A percentile compares a stretch with the other conserved stretches of the same genome.
These are phyloP conservation scores for Naganishia randhawae DNA, from an alignment of 768 basidiomycete genomes.

Conservation along the genomic window DNA sequence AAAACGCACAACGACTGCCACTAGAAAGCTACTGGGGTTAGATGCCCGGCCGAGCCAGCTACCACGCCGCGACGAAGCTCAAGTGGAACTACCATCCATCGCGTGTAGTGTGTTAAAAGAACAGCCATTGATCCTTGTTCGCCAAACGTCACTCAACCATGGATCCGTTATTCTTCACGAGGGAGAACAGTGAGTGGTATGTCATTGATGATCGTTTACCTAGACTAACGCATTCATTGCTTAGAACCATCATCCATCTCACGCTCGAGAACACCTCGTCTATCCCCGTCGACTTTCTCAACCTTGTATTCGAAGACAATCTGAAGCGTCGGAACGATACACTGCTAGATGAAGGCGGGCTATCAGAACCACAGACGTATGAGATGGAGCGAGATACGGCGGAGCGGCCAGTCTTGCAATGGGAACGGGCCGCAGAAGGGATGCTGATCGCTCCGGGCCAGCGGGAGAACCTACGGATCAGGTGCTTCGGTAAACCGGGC, in stretches of 20 bases:
- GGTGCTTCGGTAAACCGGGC: slow-evolving; percentile 81
- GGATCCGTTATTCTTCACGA: slow-evolving; percentile 93
- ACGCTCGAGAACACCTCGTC: slow-evolving; percentile 85
- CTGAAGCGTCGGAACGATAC: slow-evolving; percentile 73
- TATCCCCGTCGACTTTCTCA: slow-evolving; percentile 77
- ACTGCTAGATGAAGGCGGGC: slow-evolving; percentile 70
- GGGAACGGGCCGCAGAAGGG: slow-evolving; percentile 58
- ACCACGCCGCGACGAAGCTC: slow-evolving; percentile 29
- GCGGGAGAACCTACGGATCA: slow-evolving; percentile 64
- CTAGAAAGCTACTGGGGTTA: slow-evolving; percentile 32
- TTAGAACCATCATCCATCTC: slow-evolving; percentile 75
- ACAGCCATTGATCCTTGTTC: slow-evolving; percentile 80
- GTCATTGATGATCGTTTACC: neutral
- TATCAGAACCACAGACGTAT: slow-evolving; percentile 79
- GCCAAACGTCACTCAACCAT: slow-evolving; percentile 82
- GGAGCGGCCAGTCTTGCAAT: slow-evolving; percentile 73
- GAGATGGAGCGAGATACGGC: slow-evolving; percentile 81
- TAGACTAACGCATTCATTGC: neutral
- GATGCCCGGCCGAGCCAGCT: slow-evolving; percentile 52
- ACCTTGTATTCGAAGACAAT: slow-evolving; percentile 84
- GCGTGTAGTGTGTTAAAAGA: slow-evolving; percentile 73
- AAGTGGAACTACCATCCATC: slow-evolving; percentile 59
- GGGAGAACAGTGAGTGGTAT: slow-evolving; percentile 71
- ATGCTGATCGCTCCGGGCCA: slow-evolving; percentile 65
- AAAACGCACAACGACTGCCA: slow-evolving; percentile 5